Evolutionary conservation across 208 protist genomes (phyloP), one percentile per base, ranked within the genome.

Genomic region (Trypanosoma avium): DNA sequence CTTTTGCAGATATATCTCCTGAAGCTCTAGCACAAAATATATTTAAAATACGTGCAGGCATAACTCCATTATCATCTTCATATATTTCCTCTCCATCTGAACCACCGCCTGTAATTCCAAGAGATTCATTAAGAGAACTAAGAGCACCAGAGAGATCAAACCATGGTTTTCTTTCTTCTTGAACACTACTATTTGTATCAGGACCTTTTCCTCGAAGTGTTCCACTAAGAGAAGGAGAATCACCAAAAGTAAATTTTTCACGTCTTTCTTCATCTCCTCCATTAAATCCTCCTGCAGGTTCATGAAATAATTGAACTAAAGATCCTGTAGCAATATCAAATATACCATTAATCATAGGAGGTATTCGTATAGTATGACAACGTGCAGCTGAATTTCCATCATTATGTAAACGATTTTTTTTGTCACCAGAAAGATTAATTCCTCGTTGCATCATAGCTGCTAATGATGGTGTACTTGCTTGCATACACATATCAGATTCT

Each of bases 271-370:
- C 10, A 45, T 32, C 38, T 1, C 35, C 45, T 24, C n/a, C n/a
- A n/a, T n/a, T n/a, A n/a, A n/a, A n/a, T n/a, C 21, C 40, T 19
- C 8, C 22, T 29, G 47, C 29, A 29, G 48, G 21, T 19, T 75
- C 54, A 19, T 0, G 59, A 17, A 45, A 38, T 55, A 94, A 40
- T 4, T 77, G 83, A 53, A 91, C 75, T 9, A 95, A 86, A 1
- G 75, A 70, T 12, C 89, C 89, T 17, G 73, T 86, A 35, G 71
- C 73, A 1, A 93, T 74, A 66, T 95, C 86, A 72, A 92, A 95
- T 36, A 95, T 80, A 64, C 90, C 90, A 17, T 84, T 91, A 70
- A 95, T 84, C 68, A 79, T 84, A 24, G 73, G 75, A 30, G 90
- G 90, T 38, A 95, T 49, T 29, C 71, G 71, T 17, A 88, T 27